phyloP scores from a whole-genome alignment of 768 basidiomycete species.

The Harrya chromipes region DNA sequence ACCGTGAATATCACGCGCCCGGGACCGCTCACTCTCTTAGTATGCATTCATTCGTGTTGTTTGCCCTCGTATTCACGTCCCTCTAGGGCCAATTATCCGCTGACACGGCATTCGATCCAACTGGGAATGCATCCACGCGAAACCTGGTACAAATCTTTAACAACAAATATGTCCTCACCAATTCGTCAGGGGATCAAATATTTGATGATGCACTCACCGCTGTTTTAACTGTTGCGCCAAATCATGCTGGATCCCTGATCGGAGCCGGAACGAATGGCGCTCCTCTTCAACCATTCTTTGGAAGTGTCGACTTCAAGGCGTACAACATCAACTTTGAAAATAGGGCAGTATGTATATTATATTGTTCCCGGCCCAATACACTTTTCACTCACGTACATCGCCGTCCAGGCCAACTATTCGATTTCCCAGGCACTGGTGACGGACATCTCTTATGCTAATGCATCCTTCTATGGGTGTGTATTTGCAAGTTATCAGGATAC shows the following conservation, averaged over 20 bases:
- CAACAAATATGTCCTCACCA: no score
- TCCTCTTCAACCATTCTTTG: constrained; percentile 11
- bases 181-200: no score
- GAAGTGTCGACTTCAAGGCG: constrained; percentile 29
- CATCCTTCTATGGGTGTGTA: constrained; percentile 58
- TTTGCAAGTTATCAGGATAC: constrained; percentile 34
- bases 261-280: no score
- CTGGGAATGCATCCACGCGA: no score
- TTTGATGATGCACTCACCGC: no score
- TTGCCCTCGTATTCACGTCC: constrained; percentile 37
- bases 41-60: no score
- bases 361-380: no score
- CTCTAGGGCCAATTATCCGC: constrained; percentile 19
- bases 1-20: constrained; percentile 48
- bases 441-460: constrained; percentile 61
- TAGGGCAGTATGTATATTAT: constrained; percentile 34
- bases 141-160: no score
- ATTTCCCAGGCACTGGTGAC: constrained; percentile 55
- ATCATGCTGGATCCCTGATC: no score
- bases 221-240: no score
- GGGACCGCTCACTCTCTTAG: no score
- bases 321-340: constrained; percentile 8
- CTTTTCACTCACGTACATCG: constrained; percentile 23
- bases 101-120: no score
- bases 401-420: constrained; percentile 46